Evolutionary conservation across 768 basidiomycete genomes (phyloP), one percentile per base, ranked within the genome.

Genomic region (Lactifluus subvellereus): DNA sequence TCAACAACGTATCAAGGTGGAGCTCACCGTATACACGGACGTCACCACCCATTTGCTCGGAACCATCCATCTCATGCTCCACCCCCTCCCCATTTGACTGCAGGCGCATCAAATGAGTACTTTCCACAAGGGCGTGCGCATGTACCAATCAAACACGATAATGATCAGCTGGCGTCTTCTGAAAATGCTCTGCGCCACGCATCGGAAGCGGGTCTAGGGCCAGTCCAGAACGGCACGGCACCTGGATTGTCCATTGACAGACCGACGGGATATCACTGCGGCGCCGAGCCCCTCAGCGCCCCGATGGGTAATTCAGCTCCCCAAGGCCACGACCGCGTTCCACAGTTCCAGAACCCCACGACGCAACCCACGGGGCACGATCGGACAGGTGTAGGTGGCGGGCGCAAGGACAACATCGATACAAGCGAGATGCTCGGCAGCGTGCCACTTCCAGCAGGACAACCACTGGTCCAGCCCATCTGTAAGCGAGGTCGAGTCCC

Each of bases 141-240:
- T 32, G 30, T 60, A 20, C 38, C 58, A 42, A 49, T 43, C 58
- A 60, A 40, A 55, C 53, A 30, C 62, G 58, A 60, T 43, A 49
- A 18, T 35, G 62, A 64, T 55, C 58, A 64, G 42, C 62, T 59
- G 58, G 62, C 58, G 54, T 50, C 62, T 51, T 30, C 47, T 22
- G 62, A 64, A 49, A 50, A 38, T 55, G 54, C 54, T 37, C 14
- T 45, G 48, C 58, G 30, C 54, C 62, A 60, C 58, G 42, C 62
- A 43, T 38, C 62, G 11, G 62, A 60, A 40, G 48, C 53, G 53
- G 58, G 62, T 51, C 62, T 64, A 64, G 62, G 62, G 62, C 54
- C 62, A 64, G 58, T 55, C 62, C 62, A 64, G 62, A 64, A 64
- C 52, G 51, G 45, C 18, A 33, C 40, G 11, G 52, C 53, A 55